Conservation (phyloP, 306 rosid species). For the Bauhinia variegata region DNA sequence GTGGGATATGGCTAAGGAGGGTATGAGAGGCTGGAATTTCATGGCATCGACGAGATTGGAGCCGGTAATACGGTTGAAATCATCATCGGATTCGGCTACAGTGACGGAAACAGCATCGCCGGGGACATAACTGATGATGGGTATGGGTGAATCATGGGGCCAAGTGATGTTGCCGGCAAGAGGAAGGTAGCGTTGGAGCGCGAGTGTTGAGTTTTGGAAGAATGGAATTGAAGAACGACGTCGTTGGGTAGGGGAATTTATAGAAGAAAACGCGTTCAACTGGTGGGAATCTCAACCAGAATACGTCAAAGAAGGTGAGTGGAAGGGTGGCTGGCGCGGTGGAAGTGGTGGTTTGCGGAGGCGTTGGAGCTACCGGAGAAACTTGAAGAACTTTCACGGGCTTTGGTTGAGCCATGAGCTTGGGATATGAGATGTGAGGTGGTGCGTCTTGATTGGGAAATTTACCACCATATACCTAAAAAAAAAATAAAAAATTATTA, state of each 20-base stretch:
- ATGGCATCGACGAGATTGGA: slow-evolving; percentile 4
- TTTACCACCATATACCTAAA: too few species aligned
- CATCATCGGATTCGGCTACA: slow-evolving; percentile 36
- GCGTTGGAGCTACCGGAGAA: slow-evolving; percentile 6
- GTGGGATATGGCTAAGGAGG: slow-evolving; percentile 26
- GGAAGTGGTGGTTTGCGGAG: neutral
- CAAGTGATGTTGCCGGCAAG: slow-evolving; percentile 43
- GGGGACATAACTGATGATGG: slow-evolving; percentile 28
- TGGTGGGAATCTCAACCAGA: slow-evolving; percentile 42
- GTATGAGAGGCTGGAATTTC: slow-evolving; percentile 38
- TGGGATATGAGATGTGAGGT: neutral
- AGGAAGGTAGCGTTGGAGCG: slow-evolving; percentile 44
- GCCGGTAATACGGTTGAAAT: slow-evolving; percentile 30
- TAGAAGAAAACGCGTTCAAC: slow-evolving; percentile 45
- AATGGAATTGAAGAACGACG: slow-evolving; percentile 6
- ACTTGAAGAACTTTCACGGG: slow-evolving; percentile 12
- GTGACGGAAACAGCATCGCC: slow-evolving; percentile 45
- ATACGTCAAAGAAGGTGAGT: slow-evolving; percentile 36
- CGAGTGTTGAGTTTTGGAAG: slow-evolving; percentile 45
- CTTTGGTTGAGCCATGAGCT: neutral
- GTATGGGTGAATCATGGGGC: slow-evolving; percentile 42
- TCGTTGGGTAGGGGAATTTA: slow-evolving; percentile 6
- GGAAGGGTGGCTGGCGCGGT: slow-evolving; percentile 30
- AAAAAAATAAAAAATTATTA: too few species aligned
- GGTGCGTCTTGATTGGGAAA: too few species aligned